phyloP scores from a whole-genome alignment of 345 rosid species.

The Rhodomyrtus tomentosa region DNA sequence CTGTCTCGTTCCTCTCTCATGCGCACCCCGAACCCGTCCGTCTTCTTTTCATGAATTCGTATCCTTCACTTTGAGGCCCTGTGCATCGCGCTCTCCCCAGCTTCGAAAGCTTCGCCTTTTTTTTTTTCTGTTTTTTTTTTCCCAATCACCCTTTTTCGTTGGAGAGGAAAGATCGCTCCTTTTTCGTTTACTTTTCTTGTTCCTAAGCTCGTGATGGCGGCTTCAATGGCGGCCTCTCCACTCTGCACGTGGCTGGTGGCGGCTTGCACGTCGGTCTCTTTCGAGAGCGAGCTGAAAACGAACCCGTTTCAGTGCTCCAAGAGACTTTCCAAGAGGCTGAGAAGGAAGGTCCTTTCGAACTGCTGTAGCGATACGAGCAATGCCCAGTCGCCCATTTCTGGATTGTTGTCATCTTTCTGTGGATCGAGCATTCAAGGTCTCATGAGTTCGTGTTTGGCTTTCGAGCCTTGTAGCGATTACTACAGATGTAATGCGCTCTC shows the following conservation, averaged over 20 bases:
- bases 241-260: constrained; percentile 34
- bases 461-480: constrained; percentile 32
- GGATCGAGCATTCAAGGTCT: constrained; percentile 20
- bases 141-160: not conserved
- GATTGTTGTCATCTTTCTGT: constrained; percentile 3
- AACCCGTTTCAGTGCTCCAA: constrained; percentile 1
- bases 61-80: not conserved
- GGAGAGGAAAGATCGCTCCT: not conserved
- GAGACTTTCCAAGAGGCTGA: not conserved
- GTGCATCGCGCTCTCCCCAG: not conserved
- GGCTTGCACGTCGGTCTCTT: constrained; percentile 31
- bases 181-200: not conserved
- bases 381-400: not conserved
- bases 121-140: not conserved
- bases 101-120: not conserved
- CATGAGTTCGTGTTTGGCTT: constrained; percentile 21
- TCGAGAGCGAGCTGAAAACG: constrained; percentile 4
- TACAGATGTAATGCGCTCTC: constrained; percentile 15
- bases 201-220: not conserved
- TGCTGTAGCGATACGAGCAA: not conserved
- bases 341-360: constrained; percentile 10
- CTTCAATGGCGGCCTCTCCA: constrained; percentile 18
- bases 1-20: not conserved
- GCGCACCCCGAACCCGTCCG: not conserved
- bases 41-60: not conserved